Evolutionary conservation across 192 early-diverging fungal genomes (phyloP).

Genomic region (Phycomyces blakesleeanus): DNA sequence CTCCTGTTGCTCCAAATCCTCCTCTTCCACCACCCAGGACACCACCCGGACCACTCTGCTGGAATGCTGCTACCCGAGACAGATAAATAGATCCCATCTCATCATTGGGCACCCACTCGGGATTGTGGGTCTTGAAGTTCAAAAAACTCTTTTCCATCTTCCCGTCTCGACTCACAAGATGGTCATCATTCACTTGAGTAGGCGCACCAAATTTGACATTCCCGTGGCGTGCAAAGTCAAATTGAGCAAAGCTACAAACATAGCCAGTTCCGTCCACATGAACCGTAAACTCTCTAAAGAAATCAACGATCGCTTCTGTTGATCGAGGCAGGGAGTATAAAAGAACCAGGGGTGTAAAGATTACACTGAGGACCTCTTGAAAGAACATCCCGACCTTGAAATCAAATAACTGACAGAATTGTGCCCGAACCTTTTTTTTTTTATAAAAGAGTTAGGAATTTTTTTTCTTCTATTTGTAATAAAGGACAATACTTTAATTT

Average conservation of each 20-base stretch:
- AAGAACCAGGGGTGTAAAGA: constrained; percentile 82
- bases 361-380: constrained; percentile 75
- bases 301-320: constrained; percentile 81
- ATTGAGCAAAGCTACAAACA: constrained; percentile 95
- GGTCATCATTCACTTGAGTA: constrained; percentile 48
- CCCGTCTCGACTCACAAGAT: constrained; percentile 76
- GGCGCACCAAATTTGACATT: constrained; percentile 86
- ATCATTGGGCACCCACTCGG: constrained; percentile 87
- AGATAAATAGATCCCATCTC: constrained; percentile 78
- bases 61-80: constrained; percentile 52
- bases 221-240: constrained; percentile 90
- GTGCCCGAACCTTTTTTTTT: constrained; percentile 74
- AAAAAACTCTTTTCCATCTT: constrained; percentile 99
- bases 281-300: constrained; percentile 93
- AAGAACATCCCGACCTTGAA: constrained; percentile 76
- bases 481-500: no score
- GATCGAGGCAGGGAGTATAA: constrained; percentile 71
- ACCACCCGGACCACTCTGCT: constrained; percentile 19
- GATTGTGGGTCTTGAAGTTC: constrained; percentile 93
- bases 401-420: constrained; percentile 78
- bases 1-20: constrained; percentile 1
- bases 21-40: not conserved
- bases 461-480: no score
- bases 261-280: constrained; percentile 88
- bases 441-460: no score